These are phyloP conservation scores for Pyracantha coccinea DNA, from an alignment of 331 rosid species.

Conservation along the genomic window DNA sequence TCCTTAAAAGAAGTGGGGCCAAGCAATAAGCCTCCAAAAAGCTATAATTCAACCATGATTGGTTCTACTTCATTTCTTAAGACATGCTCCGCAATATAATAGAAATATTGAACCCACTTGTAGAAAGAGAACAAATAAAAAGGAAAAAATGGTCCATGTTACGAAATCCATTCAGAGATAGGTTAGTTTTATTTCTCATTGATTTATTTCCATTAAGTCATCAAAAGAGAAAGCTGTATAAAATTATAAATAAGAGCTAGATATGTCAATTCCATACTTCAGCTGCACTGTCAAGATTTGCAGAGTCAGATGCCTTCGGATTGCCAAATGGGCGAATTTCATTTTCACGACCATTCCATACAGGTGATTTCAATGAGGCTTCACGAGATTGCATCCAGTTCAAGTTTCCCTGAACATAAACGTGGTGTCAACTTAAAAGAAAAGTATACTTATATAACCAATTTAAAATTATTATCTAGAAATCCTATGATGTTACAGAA, in stretches of 20 bases:
- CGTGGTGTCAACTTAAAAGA: slow-evolving; percentile 19
- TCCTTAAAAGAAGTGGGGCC: neutral
- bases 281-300: slow-evolving; percentile 96
- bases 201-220: neutral
- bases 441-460: neutral
- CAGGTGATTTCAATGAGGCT: slow-evolving; percentile 82
- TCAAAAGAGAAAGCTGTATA: neutral
- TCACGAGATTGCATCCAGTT: slow-evolving; percentile 99
- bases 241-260: neutral
- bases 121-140: neutral
- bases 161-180: neutral
- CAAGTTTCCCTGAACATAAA: slow-evolving; percentile 73
- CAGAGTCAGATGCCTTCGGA: slow-evolving; percentile 91
- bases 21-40: neutral
- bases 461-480: slow-evolving; percentile 4
- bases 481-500: slow-evolving; percentile 13
- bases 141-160: neutral
- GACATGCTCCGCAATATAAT: neutral
- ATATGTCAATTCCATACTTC: slow-evolving; percentile 53
- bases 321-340: slow-evolving; percentile 96
- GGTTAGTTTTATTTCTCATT: neutral
- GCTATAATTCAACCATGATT: neutral
- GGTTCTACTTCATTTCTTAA: neutral
- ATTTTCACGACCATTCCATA: slow-evolving; percentile 91
- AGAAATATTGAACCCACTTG: neutral